phyloP scores from a whole-genome alignment of 805 yeast species.

The Suhomyces sp. region DNA sequence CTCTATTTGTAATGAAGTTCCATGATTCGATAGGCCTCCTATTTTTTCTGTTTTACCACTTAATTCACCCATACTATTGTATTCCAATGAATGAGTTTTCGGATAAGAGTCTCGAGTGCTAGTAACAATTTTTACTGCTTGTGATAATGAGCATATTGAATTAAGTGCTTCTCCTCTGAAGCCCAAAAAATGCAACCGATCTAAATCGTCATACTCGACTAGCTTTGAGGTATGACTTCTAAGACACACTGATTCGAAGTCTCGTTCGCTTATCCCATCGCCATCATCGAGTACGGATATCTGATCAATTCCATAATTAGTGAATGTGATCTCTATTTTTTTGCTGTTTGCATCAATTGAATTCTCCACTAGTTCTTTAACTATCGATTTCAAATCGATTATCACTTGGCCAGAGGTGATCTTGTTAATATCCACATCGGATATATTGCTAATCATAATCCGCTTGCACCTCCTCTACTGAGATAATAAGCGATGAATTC shows the following conservation, averaged over 20 bases:
- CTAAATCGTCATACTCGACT: constrained; percentile 51
- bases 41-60: constrained; percentile 32
- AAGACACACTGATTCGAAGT: constrained; percentile 52
- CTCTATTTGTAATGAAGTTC: constrained; percentile 62
- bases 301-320: constrained; percentile 69
- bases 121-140: constrained; percentile 49
- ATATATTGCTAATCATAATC: constrained; percentile 24
- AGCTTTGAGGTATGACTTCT: constrained; percentile 72
- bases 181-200: constrained; percentile 54
- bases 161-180: constrained; percentile 82
- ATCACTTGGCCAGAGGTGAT: constrained; percentile 95
- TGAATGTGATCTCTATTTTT: constrained; percentile 63
- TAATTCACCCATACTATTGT: constrained; percentile 55
- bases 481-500: neutral
- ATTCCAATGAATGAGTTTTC: constrained; percentile 53
- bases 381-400: constrained; percentile 68
- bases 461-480: neutral
- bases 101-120: constrained; percentile 50
- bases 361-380: constrained; percentile 86
- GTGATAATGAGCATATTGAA: constrained; percentile 57
- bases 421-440: constrained; percentile 56
- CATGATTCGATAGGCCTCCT: constrained; percentile 47
- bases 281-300: constrained; percentile 73
- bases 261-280: constrained; percentile 52
- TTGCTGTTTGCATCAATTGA: constrained; percentile 75